These are phyloP conservation scores for Moesziomyces globuligerus DNA, from an alignment of 1,284 basidiomycete genomes.

Conservation along the genomic window DNA sequence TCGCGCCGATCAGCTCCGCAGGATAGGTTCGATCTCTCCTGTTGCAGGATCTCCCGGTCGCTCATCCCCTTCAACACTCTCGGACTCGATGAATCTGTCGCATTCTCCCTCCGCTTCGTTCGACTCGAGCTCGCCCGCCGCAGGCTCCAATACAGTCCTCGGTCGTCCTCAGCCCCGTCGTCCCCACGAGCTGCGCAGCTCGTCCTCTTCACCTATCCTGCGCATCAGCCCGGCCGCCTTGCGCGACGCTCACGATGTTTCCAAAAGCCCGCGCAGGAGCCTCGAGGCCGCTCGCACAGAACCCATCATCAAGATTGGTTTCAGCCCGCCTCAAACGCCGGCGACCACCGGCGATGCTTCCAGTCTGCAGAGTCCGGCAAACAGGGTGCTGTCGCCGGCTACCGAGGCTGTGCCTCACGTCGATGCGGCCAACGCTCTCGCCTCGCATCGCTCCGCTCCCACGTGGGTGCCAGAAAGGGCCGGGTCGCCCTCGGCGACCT, in stretches of 20 bases:
- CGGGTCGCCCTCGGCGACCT: conserved; percentile 29
- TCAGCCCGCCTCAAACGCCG: conserved; percentile 14
- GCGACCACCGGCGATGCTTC: conserved; percentile 5
- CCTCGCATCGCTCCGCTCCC: conserved; percentile 29
- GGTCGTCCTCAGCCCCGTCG: conserved; percentile 44
- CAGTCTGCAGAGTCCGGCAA: conserved; percentile 25
- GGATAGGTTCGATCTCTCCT: conserved; percentile 37
- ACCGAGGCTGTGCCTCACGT: conserved; percentile 37
- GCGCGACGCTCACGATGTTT: conserved; percentile 23
- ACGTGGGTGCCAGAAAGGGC: conserved; percentile 37
- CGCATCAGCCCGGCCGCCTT: conserved; percentile 22
- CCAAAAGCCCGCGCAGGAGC: conserved; percentile 33
- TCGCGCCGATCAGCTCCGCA: conserved; percentile 31
- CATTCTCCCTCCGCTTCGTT: conserved; percentile 36
- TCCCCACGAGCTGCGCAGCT: conserved; percentile 45
- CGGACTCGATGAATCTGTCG: conserved; percentile 32
- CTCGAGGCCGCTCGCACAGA: conserved; percentile 30
- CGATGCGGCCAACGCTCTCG: conserved; percentile 28
- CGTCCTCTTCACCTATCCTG: conserved; percentile 38
- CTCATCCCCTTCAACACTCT: conserved; percentile 25
- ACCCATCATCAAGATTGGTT: conserved; percentile 37
- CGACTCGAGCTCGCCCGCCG: conserved; percentile 31
- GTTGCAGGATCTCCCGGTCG: conserved; percentile 30
- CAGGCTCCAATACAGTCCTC: conserved; percentile 17
- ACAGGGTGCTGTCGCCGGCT: conserved; percentile 33